A percentile compares a stretch with the other conserved stretches of the same genome.
These are phyloP conservation scores for Discostella pseudostelligera DNA, from an alignment of 108 stramenopile genomes.

Conservation along the genomic window DNA sequence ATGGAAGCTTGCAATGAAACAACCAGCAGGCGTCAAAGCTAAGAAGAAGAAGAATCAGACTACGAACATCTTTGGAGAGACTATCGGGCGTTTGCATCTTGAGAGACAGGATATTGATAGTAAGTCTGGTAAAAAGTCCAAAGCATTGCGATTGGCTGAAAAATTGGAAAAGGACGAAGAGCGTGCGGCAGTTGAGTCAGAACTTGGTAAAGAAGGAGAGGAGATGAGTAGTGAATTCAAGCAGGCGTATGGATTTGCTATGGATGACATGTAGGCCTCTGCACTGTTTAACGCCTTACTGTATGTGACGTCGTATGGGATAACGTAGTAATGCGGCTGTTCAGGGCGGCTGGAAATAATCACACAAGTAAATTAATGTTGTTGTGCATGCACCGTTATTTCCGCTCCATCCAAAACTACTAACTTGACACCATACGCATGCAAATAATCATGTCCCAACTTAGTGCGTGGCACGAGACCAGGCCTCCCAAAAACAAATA, in stretches of 20 bases:
- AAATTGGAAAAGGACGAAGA: conserved; percentile 73
- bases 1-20: conserved; percentile 89
- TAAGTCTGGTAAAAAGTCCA: conserved; percentile 79
- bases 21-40: conserved; percentile 58
- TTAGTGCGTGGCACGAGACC: too few species aligned
- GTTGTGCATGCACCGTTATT: too few species aligned
- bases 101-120: conserved; percentile 93
- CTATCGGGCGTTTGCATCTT: conserved; percentile 94
- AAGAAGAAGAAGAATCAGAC: conserved; percentile 92
- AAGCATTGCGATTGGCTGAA: conserved; percentile 85
- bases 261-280: conserved; percentile 24
- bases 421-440: too few species aligned
- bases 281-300: too few species aligned
- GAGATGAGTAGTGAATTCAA: conserved; percentile 71
- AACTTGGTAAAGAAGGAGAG: conserved; percentile 67
- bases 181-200: conserved; percentile 68
- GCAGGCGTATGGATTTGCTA: conserved; percentile 70
- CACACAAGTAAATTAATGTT: too few species aligned
- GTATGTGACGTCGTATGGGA: too few species aligned
- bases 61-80: conserved; percentile 94
- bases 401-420: too few species aligned
- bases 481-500: too few species aligned
- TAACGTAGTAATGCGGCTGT: too few species aligned
- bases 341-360: too few species aligned
- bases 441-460: too few species aligned